Evolutionary conservation across 83 land plant species (phyloP), one percentile per base, ranked within the genome.

Genomic region (Diphasiastrum complanatum): DNA sequence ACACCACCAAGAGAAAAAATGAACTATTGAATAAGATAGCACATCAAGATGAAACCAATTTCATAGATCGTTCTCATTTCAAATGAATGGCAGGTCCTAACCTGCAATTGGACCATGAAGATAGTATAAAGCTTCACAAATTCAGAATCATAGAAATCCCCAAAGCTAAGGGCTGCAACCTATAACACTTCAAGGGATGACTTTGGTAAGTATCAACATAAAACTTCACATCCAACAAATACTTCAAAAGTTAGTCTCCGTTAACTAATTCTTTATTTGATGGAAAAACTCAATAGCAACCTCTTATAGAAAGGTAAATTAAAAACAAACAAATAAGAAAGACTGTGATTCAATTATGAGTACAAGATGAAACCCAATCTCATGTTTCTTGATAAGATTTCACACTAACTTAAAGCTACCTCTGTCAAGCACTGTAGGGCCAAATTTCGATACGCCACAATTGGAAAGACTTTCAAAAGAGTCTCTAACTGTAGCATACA

Each of bases 71-170:
- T n/a, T n/a, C n/a, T n/a, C n/a, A n/a, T n/a, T n/a, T n/a, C n/a
- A n/a, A n/a, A n/a, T n/a, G 12, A 27, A 25, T 34, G 18, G 4
- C 38, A 45, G 56, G 46, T 20, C 26, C 8, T 22, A 60, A 90
- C 99, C 97, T 95, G 99, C 30, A 95, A 75, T 60, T 86, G 99
- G 18, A 68, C 78, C 83, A 84, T 95, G 64, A 95, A 95, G n/a
- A 95, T 66, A 20, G 61, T 79, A 64, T 90, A 90, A 66, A 90
- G 82, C 33, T 84, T 86, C 46, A 82, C 84, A 79, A 84, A 90
- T 48, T 90, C 93, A 37, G 64, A 28, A 45, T 89, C 85, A 72
- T 95, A 95, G 60, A 76, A 82, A 40, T 95, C 93, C 36, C 90
- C 93, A 84, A 84, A 90, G 45, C 65, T 77, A 24, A 95, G 87